Percentiles rank a stretch among this genome's conserved stretches.
These are phyloP conservation scores for Mortierella sp. DNA, from an alignment of 371 early-diverging fungal species.

Conservation along the genomic window DNA sequence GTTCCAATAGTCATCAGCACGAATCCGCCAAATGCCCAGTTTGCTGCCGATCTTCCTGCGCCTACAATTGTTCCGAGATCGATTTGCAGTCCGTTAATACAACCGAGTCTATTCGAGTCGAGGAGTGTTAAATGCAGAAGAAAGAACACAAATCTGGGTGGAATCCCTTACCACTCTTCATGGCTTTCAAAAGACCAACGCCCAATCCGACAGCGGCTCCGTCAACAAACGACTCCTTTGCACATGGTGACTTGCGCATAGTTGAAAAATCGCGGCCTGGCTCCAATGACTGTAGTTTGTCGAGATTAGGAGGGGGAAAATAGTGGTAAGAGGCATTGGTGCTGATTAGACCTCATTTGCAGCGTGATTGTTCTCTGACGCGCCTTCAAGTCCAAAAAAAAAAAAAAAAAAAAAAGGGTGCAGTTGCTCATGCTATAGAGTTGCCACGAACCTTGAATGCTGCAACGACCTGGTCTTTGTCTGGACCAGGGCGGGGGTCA, in stretches of 20 bases:
- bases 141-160: background rate
- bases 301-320: background rate
- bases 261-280: slow-evolving; percentile 39
- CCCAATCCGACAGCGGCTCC: slow-evolving; percentile 46
- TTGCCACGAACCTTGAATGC: slow-evolving; percentile 46
- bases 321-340: background rate
- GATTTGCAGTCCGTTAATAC: background rate
- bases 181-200: slow-evolving; percentile 37
- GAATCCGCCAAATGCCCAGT: slow-evolving; percentile 52
- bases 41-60: slow-evolving; percentile 32
- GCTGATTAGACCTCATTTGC: no score
- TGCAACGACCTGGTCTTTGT: slow-evolving; percentile 43
- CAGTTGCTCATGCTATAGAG: no score
- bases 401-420: background rate
- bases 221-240: slow-evolving; percentile 50
- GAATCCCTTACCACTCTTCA: slow-evolving; percentile 28
- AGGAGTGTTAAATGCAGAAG: background rate
- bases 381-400: no score
- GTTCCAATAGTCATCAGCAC: slow-evolving; percentile 48
- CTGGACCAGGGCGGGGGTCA: slow-evolving; percentile 46
- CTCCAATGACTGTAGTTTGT: slow-evolving; percentile 26
- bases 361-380: background rate
- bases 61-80: slow-evolving; percentile 5
- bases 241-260: slow-evolving; percentile 48
- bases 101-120: background rate